Evolutionary conservation across 1,284 basidiomycete genomes (phyloP), one percentile per base, ranked within the genome.

Genomic region (Cystobasidiaceae sp.): DNA sequence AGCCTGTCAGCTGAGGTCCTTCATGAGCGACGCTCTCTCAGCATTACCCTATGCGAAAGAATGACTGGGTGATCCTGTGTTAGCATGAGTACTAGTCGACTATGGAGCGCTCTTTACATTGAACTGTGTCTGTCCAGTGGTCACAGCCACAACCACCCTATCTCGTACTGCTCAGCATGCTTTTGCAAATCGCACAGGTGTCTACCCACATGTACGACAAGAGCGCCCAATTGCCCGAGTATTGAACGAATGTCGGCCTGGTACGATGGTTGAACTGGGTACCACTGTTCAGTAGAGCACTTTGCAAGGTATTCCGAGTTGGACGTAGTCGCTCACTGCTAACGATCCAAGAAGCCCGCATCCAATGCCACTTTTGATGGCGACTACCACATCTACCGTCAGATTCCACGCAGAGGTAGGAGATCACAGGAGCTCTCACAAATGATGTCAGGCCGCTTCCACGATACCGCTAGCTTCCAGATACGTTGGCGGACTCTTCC

Each of bases 171-270:
- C n/a, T n/a, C n/a, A n/a, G n/a, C n/a, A n/a, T n/a, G n/a, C n/a
- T n/a, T n/a, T n/a, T n/a, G n/a, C n/a, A n/a, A n/a, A n/a, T n/a
- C n/a, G n/a, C n/a, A n/a, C n/a, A n/a, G n/a, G n/a, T n/a, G n/a
- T n/a, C n/a, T n/a, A n/a, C 84, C 68, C 71, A 89, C 89, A 78
- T 69, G 69, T 74, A 76, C 45, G 90, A 92, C 57, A 97, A 90
- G 71, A 97, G 78, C 1, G 92, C 92, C 93, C 93, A 97, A 76
- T 97, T 91, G 41, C 92, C 92, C 72, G 86, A 83, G 73, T 87
- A 93, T 56, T 84, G 83, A 33, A 89, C 79, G 74, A 96, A 97
- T 4, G 85, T 78, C 1, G 86, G 86, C 27, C 91, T 80, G 1
- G 89, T 92, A 11, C 77, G 71, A 65, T 90, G 86, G 61, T 90